Evolutionary conservation across 805 yeast genomes (phyloP), one percentile per base, ranked within the genome.

Genomic region (Hanseniaspora taiwanica): DNA sequence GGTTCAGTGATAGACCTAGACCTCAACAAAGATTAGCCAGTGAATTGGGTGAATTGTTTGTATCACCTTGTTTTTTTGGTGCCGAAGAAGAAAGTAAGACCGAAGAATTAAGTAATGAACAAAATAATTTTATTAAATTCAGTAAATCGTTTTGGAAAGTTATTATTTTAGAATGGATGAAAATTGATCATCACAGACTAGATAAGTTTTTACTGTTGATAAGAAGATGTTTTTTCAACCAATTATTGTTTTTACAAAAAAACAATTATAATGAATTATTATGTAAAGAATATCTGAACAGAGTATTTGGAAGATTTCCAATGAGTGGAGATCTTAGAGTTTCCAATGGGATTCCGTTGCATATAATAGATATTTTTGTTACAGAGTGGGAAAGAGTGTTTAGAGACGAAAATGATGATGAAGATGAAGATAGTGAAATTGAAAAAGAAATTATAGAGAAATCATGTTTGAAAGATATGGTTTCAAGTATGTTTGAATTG

Each of bases 1-100:
- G 98, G 97, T 85, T 81, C 63, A 74, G 93, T 55, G 98, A 91
- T 59, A 74, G 87, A 54, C 94, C 96, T 21, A 69, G 81, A 51
- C 91, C 94, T 19, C 98, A 91, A 60, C 95, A 86, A 59, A 64
- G 78, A 44, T 64, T 91, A 29, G 94, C 95, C 2, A 71, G 69
- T 37, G 76, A 73, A 34, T 64, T 91, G 46, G 94, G 89, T 2
- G 65, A 60, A 21, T 52, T 76, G 25, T 53, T 46, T 23, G 45
- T 46, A n/a, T n/a, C 37, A 48, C 9, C 58, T 69, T 63, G 46
- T 52, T 25, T 25, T 25, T 25, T 13, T 37, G 49, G 48, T 20
- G 6, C 16, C 25, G 27, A 36, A 37, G 6, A 36, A 32, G 23
- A 39, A 38, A 13, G 39, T 34, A 8, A 34, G n/a, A n/a, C 16